These are phyloP conservation scores for Themeda triandra DNA, from an alignment of 176 grass and related monocot genomes.

Conservation along the genomic window DNA sequence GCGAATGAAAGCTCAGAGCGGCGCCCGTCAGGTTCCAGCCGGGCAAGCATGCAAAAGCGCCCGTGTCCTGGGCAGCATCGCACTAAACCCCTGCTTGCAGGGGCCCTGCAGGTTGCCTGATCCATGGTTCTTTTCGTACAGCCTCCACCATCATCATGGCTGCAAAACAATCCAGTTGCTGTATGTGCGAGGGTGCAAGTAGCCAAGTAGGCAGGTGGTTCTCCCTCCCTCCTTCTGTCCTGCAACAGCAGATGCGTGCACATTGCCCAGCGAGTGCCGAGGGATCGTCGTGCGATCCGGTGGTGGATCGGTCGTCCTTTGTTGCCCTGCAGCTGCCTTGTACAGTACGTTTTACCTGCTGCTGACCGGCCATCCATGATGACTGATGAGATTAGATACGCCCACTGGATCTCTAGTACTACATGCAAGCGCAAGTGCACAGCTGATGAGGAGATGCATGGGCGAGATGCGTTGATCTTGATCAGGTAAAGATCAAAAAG, in stretches of 20 bases:
- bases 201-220: background rate
- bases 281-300: background rate
- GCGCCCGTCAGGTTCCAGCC: background rate
- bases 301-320: background rate
- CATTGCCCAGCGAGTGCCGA: background rate
- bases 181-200: constrained; percentile 2
- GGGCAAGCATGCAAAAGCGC: background rate
- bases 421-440: background rate
- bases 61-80: constrained; percentile 24
- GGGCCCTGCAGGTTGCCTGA: background rate
- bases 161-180: constrained; percentile 9
- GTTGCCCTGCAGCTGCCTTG: background rate
- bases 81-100: background rate
- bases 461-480: background rate
- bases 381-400: background rate
- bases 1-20: background rate
- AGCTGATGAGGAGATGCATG: background rate
- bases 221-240: background rate
- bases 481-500: background rate
- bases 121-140: background rate
- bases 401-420: background rate
- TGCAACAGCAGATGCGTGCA: background rate
- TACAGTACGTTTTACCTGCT: background rate
- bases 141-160: background rate
- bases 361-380: background rate